Conservation (phyloP, 78 protist genomes). For the Dictyostelium capitatum region DNA sequence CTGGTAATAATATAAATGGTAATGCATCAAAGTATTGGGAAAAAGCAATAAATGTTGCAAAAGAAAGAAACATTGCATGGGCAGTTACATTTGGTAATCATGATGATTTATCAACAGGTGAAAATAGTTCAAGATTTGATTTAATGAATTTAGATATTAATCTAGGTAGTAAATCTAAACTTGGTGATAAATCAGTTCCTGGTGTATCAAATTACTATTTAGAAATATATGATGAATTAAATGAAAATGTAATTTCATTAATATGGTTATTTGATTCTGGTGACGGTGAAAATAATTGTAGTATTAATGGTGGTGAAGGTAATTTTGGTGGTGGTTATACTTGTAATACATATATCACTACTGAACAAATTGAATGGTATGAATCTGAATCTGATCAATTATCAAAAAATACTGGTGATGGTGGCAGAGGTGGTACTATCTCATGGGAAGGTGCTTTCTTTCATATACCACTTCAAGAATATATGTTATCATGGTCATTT, state of each 20-base stretch:
- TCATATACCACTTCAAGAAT: constrained; percentile 73
- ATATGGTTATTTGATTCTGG: constrained; percentile 60
- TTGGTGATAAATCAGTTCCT: constrained; percentile 3
- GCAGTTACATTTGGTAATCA: constrained; percentile 80
- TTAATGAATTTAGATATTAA: constrained; percentile 6
- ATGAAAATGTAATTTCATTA: not conserved
- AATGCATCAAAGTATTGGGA: constrained; percentile 75
- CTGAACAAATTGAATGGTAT: constrained; percentile 48
- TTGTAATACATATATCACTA: constrained; percentile 54
- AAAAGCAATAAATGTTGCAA: constrained; percentile 10
- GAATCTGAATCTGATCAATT: not conserved
- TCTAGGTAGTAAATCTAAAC: constrained; percentile 34
- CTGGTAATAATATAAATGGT: constrained; percentile 72
- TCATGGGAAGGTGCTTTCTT: constrained; percentile 49
- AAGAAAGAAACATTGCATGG: constrained; percentile 33
- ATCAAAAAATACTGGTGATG: not conserved
- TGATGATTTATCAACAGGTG: constrained; percentile 28
- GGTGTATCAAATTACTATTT: constrained; percentile 71
- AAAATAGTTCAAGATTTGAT: constrained; percentile 29
- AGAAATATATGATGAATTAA: constrained; percentile 4
- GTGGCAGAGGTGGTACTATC: no score
- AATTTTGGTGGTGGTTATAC: not conserved
- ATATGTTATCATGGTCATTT: constrained; percentile 20
- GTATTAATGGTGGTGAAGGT: not conserved
- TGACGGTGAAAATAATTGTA: constrained; percentile 32